These are phyloP conservation scores for Phytophthora sojae DNA, from an alignment of 352 stramenopile genomes.

Conservation along the genomic window DNA sequence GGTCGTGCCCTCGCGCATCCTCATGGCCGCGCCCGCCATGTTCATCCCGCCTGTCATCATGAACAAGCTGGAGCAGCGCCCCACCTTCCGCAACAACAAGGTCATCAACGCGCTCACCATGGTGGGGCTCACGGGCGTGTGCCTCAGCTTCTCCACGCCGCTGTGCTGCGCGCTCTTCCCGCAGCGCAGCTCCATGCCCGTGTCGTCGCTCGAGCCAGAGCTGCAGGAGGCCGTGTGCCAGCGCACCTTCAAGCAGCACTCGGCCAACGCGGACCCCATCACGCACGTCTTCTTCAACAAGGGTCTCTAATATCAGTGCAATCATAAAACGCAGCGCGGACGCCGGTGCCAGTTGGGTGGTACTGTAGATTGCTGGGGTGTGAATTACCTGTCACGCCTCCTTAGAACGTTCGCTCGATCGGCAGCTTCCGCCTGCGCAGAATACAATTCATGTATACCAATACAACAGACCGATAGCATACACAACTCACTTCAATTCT, in stretches of 20 bases:
- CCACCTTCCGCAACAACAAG: slow-evolving; percentile 69
- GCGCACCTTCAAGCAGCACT: slow-evolving; percentile 55
- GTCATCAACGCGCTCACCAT: slow-evolving; percentile 71
- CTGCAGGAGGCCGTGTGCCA: slow-evolving; percentile 63
- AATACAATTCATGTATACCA: slow-evolving; percentile 38
- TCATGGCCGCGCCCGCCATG: slow-evolving; percentile 90
- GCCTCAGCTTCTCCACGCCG: slow-evolving; percentile 78
- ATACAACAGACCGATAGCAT: slow-evolving; percentile 34
- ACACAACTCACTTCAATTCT: slow-evolving; percentile 1
- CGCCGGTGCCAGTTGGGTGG: neutral
- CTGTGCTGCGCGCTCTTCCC: slow-evolving; percentile 88
- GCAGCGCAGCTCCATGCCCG: slow-evolving; percentile 70
- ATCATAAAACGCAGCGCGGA: slow-evolving; percentile 15
- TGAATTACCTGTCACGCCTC: neutral
- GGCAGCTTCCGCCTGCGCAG: slow-evolving; percentile 19
- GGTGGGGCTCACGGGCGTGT: slow-evolving; percentile 76
- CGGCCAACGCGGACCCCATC: slow-evolving; percentile 32
- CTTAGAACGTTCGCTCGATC: slow-evolving; percentile 23
- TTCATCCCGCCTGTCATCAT: slow-evolving; percentile 89
- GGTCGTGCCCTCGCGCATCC: slow-evolving; percentile 85
- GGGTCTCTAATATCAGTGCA: slow-evolving; percentile 51
- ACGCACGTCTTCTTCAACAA: slow-evolving; percentile 86
- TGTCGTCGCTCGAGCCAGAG: slow-evolving; percentile 69
- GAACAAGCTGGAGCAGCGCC: slow-evolving; percentile 73
- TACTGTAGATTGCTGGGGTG: neutral